Conservation (phyloP, 1,284 basidiomycete species). For the Fomitopsis betulina region DNA sequence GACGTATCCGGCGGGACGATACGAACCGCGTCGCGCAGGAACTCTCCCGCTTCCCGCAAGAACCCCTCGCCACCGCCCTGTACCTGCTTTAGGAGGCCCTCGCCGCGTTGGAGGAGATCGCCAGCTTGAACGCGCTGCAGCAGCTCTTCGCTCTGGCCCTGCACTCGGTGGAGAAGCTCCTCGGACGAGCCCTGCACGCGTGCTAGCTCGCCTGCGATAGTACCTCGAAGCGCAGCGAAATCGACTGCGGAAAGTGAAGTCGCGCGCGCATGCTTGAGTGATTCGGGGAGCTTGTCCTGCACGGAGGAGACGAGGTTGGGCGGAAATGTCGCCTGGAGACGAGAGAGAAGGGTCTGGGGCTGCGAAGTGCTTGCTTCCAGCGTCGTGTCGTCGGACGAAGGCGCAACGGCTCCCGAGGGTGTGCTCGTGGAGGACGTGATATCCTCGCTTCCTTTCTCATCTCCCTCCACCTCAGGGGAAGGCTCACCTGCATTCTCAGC, state of each 20-base stretch:
- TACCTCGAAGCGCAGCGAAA: constrained; percentile 58
- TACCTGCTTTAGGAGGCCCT: constrained; percentile 69
- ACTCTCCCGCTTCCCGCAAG: constrained; percentile 70
- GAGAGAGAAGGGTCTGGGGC: constrained; percentile 52
- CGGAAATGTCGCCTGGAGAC: constrained; percentile 67
- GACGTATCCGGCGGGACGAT: constrained; percentile 77
- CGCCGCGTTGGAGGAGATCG: constrained; percentile 36
- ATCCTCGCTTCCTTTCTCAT: constrained; percentile 11
- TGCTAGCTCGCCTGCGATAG: constrained; percentile 66
- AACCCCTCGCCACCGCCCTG: constrained; percentile 59
- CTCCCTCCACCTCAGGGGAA: constrained; percentile 5
- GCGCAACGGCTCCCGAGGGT: background rate
- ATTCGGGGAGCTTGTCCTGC: constrained; percentile 63
- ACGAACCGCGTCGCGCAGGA: constrained; percentile 81
- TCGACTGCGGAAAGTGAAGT: constrained; percentile 40
- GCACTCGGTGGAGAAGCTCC: constrained; percentile 69
- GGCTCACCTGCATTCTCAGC: constrained; percentile 17
- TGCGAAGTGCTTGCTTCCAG: background rate
- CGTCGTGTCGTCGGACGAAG: background rate
- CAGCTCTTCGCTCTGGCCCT: background rate
- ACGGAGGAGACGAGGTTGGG: constrained; percentile 68
- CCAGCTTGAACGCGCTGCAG: constrained; percentile 71
- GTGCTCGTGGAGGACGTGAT: constrained; percentile 16
- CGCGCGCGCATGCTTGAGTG: constrained; percentile 40
- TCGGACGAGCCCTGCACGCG: constrained; percentile 74